phyloP scores from a whole-genome alignment of 129 eudicot species.

The Arctium minus region DNA sequence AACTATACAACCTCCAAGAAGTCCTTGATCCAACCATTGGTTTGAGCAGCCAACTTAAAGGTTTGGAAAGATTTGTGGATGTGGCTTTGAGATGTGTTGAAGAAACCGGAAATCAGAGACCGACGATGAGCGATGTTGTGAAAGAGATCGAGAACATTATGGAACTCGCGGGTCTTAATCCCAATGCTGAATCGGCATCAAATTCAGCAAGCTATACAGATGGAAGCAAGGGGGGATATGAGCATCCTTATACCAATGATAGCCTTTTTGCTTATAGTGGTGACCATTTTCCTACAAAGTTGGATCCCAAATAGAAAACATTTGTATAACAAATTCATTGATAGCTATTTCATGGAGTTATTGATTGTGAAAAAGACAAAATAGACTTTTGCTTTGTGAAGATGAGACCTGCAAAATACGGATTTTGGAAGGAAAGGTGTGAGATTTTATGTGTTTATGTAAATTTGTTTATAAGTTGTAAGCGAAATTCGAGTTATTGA shows the following conservation, averaged over 20 bases:
- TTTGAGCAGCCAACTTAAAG: slow-evolving; percentile 28
- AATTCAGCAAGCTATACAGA: slow-evolving; percentile 35
- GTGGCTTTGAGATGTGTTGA: slow-evolving; percentile 65
- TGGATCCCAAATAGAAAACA: slow-evolving; percentile 32
- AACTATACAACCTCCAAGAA: slow-evolving; percentile 45
- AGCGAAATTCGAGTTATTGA: not conserved
- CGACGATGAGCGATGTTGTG: slow-evolving; percentile 74
- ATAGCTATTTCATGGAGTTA: not conserved
- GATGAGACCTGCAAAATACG: slow-evolving; percentile 4
- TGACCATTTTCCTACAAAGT: slow-evolving; percentile 25
- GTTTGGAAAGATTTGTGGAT: slow-evolving; percentile 62
- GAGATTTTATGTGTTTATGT: not conserved
- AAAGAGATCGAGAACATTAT: slow-evolving; percentile 63
- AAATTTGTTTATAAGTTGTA: slow-evolving; percentile 16
- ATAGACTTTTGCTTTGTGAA: not conserved
- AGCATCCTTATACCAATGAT: slow-evolving; percentile 50
- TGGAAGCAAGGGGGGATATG: slow-evolving; percentile 21
- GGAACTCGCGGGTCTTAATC: slow-evolving; percentile 54
- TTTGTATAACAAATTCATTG: not conserved
- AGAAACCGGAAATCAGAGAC: slow-evolving; percentile 57
- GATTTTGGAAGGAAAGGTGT: slow-evolving; percentile 5
- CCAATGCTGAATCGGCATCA: slow-evolving; percentile 49
- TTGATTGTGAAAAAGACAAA: not conserved
- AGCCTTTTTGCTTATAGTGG: slow-evolving; percentile 48
- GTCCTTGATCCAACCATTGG: slow-evolving; percentile 63